Percentiles rank a stretch among this genome's conserved stretches.
These are phyloP conservation scores for Candida nanaspora DNA, from an alignment of 805 yeast species.

Conservation along the genomic window DNA sequence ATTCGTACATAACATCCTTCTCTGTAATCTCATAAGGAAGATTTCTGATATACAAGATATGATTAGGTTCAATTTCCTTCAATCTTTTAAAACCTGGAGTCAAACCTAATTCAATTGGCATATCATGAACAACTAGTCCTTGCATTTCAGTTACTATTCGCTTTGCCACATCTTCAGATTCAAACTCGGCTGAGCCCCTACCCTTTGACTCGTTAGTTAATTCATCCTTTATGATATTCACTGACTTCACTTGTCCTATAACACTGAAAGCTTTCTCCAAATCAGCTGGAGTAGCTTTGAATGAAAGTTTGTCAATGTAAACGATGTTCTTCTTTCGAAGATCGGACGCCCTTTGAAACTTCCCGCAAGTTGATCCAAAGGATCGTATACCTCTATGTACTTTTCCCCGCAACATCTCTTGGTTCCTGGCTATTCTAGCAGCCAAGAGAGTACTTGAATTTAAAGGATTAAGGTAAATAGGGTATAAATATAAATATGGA, in stretches of 20 bases:
- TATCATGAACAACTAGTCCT: conserved; percentile 21
- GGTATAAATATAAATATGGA: too few species aligned
- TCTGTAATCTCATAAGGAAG: conserved; percentile 20
- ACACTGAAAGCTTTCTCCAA: conserved; percentile 17
- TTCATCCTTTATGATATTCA: conserved; percentile 8
- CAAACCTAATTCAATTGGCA: conserved; percentile 16
- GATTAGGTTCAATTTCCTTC: conserved; percentile 9
- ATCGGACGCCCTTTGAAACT: not conserved
- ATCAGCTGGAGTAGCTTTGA: conserved; percentile 15
- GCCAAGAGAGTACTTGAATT: too few species aligned
- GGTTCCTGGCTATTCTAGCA: too few species aligned
- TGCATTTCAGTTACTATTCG: conserved; percentile 25
- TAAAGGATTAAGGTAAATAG: too few species aligned
- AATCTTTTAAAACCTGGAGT: conserved; percentile 7
- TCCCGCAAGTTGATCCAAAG: too few species aligned
- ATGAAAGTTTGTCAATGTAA: conserved; percentile 16
- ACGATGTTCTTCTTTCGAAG: conserved; percentile 5
- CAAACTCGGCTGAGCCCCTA: conserved; percentile 17
- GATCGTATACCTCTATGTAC: not conserved
- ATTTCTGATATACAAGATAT: conserved; percentile 19
- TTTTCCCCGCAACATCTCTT: too few species aligned
- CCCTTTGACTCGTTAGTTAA: conserved; percentile 16
- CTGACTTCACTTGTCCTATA: conserved; percentile 15
- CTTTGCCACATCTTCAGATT: conserved; percentile 12
- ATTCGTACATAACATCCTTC: conserved; percentile 15